These are phyloP conservation scores for Penicillium manginii DNA, from an alignment of 495 filamentous ascomycete genomes.

Conservation along the genomic window DNA sequence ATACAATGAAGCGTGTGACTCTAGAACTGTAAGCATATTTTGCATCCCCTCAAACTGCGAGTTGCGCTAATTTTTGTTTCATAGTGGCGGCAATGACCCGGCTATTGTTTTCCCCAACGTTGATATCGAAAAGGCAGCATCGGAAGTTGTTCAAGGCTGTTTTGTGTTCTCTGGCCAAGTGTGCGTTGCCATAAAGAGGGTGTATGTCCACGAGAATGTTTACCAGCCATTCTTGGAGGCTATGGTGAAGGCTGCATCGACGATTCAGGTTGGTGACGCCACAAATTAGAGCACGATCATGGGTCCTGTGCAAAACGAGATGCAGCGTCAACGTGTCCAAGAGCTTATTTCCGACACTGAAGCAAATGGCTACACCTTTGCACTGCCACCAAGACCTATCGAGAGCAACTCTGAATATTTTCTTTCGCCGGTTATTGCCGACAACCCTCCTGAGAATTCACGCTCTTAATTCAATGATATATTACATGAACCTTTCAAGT, in stretches of 20 bases:
- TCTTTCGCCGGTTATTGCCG: slow-evolving; percentile 59
- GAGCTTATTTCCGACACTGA: slow-evolving; percentile 34
- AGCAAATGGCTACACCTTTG: slow-evolving; percentile 34
- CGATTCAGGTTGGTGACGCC: slow-evolving; percentile 39
- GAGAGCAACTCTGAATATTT: slow-evolving; percentile 52
- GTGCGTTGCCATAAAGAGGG: slow-evolving; percentile 64
- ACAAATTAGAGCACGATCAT: slow-evolving; percentile 32
- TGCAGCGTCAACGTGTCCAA: slow-evolving; percentile 43
- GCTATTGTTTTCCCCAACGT: slow-evolving; percentile 63
- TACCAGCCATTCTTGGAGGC: slow-evolving; percentile 63
- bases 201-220: slow-evolving; percentile 70
- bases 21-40: slow-evolving; percentile 40
- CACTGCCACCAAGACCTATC: neutral
- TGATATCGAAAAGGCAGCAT: slow-evolving; percentile 56
- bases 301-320: slow-evolving; percentile 62
- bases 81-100: slow-evolving; percentile 63
- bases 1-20: slow-evolving; percentile 59
- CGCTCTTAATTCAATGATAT: slow-evolving; percentile 5
- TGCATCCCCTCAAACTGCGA: slow-evolving; percentile 63
- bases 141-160: slow-evolving; percentile 33
- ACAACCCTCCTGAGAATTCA: slow-evolving; percentile 58
- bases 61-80: slow-evolving; percentile 54
- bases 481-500: neutral
- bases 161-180: slow-evolving; percentile 60
- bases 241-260: slow-evolving; percentile 52